A percentile compares a stretch with the other conserved stretches of the same genome.
Conservation (phyloP, 768 basidiomycete species). For the Mycena maculata region DNA sequence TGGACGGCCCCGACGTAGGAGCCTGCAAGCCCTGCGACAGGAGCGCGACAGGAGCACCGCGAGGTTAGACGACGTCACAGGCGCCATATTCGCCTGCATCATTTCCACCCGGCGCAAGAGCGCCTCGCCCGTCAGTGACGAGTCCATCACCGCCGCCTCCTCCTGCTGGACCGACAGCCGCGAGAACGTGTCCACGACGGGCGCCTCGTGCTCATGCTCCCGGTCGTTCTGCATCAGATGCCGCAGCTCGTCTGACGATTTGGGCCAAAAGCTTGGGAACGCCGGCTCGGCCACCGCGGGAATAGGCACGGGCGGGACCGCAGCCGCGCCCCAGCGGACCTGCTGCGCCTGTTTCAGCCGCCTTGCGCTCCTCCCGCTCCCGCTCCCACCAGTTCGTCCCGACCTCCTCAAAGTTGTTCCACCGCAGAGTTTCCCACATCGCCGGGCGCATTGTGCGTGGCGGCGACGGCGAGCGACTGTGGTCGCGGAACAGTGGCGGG, state of each 20-base stretch:
- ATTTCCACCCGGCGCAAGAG: conserved; percentile 39
- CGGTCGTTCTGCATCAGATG: conserved; percentile 41
- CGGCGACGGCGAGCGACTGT: conserved; percentile 23
- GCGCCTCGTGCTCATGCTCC: conserved; percentile 23
- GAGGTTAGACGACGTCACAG: conserved; percentile 35
- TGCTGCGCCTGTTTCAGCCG: conserved; percentile 24
- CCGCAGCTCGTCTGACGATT: conserved; percentile 50
- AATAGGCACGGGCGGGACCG: conserved; percentile 2
- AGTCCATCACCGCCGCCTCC: conserved; percentile 37
- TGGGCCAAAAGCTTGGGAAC: conserved; percentile 47
- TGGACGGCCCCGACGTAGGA: no score
- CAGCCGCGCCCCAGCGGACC: conserved; percentile 18
- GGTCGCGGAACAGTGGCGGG: conserved; percentile 24
- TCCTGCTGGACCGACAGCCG: conserved; percentile 27
- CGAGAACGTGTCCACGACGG: conserved; percentile 25
- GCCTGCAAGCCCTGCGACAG: no score
- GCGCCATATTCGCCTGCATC: conserved; percentile 22
- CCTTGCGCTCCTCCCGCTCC: not conserved
- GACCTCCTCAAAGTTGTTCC: not conserved
- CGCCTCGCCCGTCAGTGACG: conserved; percentile 46
- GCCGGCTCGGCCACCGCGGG: conserved; percentile 32
- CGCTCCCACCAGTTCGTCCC: not conserved
- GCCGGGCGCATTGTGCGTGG: conserved; percentile 8
- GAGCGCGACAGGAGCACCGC: conserved; percentile 44
- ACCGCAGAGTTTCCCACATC: no score